Base-by-base conservation (phyloP, 305 asterid species). In the Withania somnifera region DNA sequence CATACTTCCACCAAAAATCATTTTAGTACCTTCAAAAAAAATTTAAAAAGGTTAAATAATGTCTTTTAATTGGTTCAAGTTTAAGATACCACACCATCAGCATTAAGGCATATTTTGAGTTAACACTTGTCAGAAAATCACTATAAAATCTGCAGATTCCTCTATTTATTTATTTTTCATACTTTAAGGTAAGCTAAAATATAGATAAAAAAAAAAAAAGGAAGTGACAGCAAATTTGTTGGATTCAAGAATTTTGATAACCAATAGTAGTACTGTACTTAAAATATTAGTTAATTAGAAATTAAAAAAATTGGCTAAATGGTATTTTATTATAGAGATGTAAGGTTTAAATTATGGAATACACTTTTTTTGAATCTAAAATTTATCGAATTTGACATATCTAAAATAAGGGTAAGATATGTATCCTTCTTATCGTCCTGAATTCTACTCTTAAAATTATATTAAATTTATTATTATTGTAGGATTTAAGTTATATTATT, bases 141-240 rank as follows among this genome's bases (percentile, higher is more conserved):
- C 84, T 78, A 71, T 82, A 17, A 87, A 79, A 84, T 87, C 89
- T 84, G 82, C 60, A 82, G 90, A 88, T 84, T 87, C 93, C 89
- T 50, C 9, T 51, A n/a, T n/a, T n/a, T 69, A n/a, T 47, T 51
- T 10, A 15, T n/a, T 66, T 80, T 61, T 1, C 40, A 60, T 69
- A 54, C 73, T 54, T 81, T 66, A 77, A 19, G 42, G 67, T 42
- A 67, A 56, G 42, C 40, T 28, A 76, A 45, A 60, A 0, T 13
- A 28, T 13, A 0, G 0, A 26, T 11, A 7, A 0, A 0, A n/a
- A 38, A 6, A 6, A 7, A 38, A 6, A 0, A 38, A 38, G 1
- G 1, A 61, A 67, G 66, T 76, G 80, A 19, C 40, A 77, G 10
- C 71, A 68, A 69, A 63, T 63, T 38, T 15, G 53, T 76, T 38